Evolutionary conservation across 345 rosid species (phyloP).

Genomic region (Viola odorata): DNA sequence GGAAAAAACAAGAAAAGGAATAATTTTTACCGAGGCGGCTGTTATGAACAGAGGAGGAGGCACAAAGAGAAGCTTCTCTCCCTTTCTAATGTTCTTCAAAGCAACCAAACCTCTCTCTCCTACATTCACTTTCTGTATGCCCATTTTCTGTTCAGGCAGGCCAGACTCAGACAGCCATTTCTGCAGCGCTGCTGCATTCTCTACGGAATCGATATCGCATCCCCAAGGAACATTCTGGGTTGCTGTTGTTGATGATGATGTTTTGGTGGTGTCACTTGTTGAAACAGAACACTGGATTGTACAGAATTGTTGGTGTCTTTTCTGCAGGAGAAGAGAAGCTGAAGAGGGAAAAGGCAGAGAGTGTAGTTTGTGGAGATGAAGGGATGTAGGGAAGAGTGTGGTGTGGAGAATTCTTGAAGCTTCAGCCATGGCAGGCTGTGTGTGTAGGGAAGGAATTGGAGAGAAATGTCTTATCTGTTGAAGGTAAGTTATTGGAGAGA

Average conservation of each 20-base stretch:
- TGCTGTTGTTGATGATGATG: slow-evolving; percentile 4
- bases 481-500: neutral
- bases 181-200: slow-evolving; percentile 69
- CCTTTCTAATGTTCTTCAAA: slow-evolving; percentile 68
- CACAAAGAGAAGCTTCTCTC: slow-evolving; percentile 86
- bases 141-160: slow-evolving; percentile 84
- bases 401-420: slow-evolving; percentile 48
- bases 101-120: slow-evolving; percentile 95
- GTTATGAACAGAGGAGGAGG: slow-evolving; percentile 87
- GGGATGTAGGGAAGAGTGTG: slow-evolving; percentile 39
- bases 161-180: slow-evolving; percentile 79
- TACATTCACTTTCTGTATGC: slow-evolving; percentile 62
- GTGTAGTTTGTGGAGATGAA: slow-evolving; percentile 30
- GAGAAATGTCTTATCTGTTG: neutral
- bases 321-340: slow-evolving; percentile 17
- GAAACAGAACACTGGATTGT: slow-evolving; percentile 44
- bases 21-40: slow-evolving; percentile 62
- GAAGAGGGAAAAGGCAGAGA: slow-evolving; percentile 1
- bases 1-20: neutral
- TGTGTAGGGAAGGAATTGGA: slow-evolving; percentile 6
- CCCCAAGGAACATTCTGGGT: slow-evolving; percentile 54
- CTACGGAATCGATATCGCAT: slow-evolving; percentile 44
- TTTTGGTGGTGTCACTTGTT: slow-evolving; percentile 30
- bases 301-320: slow-evolving; percentile 10
- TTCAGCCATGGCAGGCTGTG: slow-evolving; percentile 50